Percentiles rank a stretch among this genome's conserved stretches.
Evolutionary conservation across 2,329 filamentous ascomycete genomes (phyloP).

Genomic region (Cercospora beticola): DNA sequence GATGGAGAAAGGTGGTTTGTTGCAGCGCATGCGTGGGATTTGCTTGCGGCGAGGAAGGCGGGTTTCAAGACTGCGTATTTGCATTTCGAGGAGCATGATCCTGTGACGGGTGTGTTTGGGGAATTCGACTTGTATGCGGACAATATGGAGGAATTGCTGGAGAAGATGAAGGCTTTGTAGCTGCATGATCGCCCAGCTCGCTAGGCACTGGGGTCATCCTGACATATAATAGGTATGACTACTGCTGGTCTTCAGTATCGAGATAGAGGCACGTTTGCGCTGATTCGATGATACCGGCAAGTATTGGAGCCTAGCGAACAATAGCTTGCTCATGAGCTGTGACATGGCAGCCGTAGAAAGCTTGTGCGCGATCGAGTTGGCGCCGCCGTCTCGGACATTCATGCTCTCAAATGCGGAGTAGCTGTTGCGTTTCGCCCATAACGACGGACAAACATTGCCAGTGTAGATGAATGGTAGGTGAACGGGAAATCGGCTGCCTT

Average conservation of each 20-base stretch:
- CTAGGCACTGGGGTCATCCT: too few species aligned
- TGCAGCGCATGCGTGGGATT: conserved; percentile 35
- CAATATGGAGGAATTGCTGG: conserved; percentile 32
- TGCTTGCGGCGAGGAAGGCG: conserved; percentile 34
- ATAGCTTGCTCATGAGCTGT: neutral
- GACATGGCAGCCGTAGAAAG: neutral
- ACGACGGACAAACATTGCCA: neutral
- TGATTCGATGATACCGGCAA: neutral
- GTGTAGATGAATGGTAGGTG: neutral
- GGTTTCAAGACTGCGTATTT: conserved; percentile 37
- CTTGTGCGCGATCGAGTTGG: neutral
- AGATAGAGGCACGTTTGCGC: neutral
- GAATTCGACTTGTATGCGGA: conserved; percentile 34
- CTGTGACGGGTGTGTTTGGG: conserved; percentile 34
- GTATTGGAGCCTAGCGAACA: neutral
- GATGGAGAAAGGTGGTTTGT: conserved; percentile 35
- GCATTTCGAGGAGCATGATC: conserved; percentile 35
- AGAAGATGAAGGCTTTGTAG: conserved; percentile 30
- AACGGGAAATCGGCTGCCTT: neutral
- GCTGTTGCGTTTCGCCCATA: neutral
- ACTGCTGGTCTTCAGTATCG: neutral
- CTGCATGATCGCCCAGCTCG: neutral
- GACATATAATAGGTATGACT: neutral
- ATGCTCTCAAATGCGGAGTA: neutral
- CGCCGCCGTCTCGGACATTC: neutral